Percentiles rank a stretch among this genome's conserved stretches.
phyloP scores from a whole-genome alignment of 164 flowering plant species.

The Amborella trichopoda region DNA sequence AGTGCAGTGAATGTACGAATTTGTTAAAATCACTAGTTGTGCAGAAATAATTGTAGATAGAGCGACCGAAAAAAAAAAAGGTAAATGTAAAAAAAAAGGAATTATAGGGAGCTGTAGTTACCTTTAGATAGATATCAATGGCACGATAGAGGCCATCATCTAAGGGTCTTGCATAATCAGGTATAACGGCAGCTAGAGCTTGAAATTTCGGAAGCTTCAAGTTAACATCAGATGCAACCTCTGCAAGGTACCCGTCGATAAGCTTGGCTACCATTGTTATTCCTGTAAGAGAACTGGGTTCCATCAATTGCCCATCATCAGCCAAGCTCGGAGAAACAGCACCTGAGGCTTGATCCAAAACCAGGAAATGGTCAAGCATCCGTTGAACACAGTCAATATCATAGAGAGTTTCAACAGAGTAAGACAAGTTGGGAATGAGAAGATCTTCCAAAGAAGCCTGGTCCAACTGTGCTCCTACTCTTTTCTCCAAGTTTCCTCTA shows the following conservation, averaged over 20 bases:
- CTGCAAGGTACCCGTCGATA: conserved; percentile 64
- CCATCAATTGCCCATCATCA: conserved; percentile 42
- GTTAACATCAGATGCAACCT: conserved; percentile 72
- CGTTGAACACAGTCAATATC: conserved; percentile 70
- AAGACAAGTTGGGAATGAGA: conserved; percentile 60
- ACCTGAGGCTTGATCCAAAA: conserved; percentile 15
- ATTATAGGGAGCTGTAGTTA: conserved; percentile 10
- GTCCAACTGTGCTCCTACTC: conserved; percentile 54
- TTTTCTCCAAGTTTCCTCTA: conserved; percentile 53
- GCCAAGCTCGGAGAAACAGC: conserved; percentile 22
- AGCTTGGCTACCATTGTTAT: conserved; percentile 67
- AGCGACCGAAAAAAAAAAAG: too few relatives aligned
- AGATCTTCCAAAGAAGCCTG: conserved; percentile 63
- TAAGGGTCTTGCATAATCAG: conserved; percentile 65
- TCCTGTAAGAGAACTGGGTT: conserved; percentile 33
- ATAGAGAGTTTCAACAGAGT: conserved; percentile 52
- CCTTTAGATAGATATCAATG: conserved; percentile 75
- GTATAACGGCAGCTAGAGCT: conserved; percentile 53
- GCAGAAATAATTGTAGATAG: too few relatives aligned
- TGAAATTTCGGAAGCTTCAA: conserved; percentile 54
- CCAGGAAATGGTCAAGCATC: conserved; percentile 58
- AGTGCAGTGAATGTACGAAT: too few relatives aligned
- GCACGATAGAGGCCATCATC: conserved; percentile 83
- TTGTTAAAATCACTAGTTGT: too few relatives aligned
- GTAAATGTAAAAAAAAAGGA: background rate